Conservation (phyloP, 192 early-diverging fungal genomes). For the Coemansia interrupta region DNA sequence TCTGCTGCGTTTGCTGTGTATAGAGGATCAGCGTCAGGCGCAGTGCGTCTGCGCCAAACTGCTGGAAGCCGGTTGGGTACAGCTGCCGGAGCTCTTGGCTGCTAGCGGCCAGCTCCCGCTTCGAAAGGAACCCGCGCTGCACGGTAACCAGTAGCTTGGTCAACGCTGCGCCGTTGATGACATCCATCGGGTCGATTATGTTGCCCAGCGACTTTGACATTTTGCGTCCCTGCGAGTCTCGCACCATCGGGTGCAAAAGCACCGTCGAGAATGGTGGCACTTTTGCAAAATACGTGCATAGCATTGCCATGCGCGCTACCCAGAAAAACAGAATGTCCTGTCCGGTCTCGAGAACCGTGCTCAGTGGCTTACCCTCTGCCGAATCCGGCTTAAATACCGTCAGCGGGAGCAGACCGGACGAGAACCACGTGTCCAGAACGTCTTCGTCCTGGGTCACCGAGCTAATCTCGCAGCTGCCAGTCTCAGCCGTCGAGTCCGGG, state of each 20-base stretch:
- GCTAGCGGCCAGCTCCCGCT: constrained; percentile 69
- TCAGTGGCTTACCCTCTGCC: constrained; percentile 51
- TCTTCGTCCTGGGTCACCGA: constrained; percentile 64
- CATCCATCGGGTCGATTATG: constrained; percentile 64
- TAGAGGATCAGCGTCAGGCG: constrained; percentile 66
- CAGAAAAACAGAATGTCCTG: constrained; percentile 98
- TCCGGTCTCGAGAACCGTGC: constrained; percentile 86
- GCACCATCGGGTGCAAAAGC: constrained; percentile 92
- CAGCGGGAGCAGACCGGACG: constrained; percentile 87
- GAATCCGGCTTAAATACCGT: constrained; percentile 53
- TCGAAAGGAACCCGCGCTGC: constrained; percentile 68
- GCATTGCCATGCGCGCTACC: constrained; percentile 97
- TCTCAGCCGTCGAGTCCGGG: not conserved
- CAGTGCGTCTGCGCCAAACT: constrained; percentile 87
- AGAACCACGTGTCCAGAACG: constrained; percentile 98
- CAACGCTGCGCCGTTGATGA: constrained; percentile 65
- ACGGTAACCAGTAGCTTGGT: constrained; percentile 64
- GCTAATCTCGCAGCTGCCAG: not conserved
- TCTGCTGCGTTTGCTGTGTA: constrained; percentile 81
- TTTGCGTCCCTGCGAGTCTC: constrained; percentile 62
- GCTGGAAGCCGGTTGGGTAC: constrained; percentile 86
- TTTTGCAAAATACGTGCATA: constrained; percentile 78
- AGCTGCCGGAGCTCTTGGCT: constrained; percentile 64
- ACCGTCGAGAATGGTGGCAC: constrained; percentile 82
- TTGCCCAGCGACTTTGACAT: constrained; percentile 87